Evolutionary conservation across 2,329 filamentous ascomycete species (phyloP), one percentile per base, ranked within the genome.

Genomic region (Akanthomyces uredinophilus): DNA sequence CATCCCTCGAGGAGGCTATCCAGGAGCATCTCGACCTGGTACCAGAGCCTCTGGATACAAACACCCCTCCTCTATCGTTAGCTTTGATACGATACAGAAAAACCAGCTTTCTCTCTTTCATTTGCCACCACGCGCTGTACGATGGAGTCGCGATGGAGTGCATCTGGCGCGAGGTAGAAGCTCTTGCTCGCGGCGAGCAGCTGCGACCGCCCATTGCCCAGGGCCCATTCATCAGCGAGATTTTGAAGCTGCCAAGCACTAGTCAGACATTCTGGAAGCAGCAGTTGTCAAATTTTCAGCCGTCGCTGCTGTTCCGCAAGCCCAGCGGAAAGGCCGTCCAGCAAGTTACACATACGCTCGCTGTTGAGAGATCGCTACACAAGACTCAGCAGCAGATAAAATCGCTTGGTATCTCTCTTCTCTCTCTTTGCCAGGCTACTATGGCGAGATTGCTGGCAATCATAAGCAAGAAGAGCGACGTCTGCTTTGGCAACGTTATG

Each of bases 401-500:
- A 66, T 75, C 77, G 5, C 71, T 87, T 3, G 83, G 84, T 0
- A 77, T 85, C 0, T 87, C 88, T 0, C 75, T 92, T 0, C 75
- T 94, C 1, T 83, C 88, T 0, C 67, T 91, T 0, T 82, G 87
- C 37, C 92, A 96, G 72, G 80, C 89, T 4, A 81, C 87, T 1
- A 96, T 92, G 91, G 82, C 86, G 0, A 82, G 82, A 47, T 74
- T 90, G 0, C 71, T 96, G 1, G 78, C 83, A 0, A 75, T 83
- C 2, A 76, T 85, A 2, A 80, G 87, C 2, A 72, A 79, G 1
- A 76, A 78, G 5, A 71, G 77, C 0, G 92, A 96, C 68, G 69
- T 96, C 5, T 95, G 91, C 71, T 96, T 97, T 69, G 93, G 94
- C 0, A 95, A 91, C 68, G 88, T 97, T 2, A 83, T 94, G 61